Base-by-base conservation (phyloP, 2,329 filamentous ascomycete species). In the Chaetomiaceae sp. region DNA sequence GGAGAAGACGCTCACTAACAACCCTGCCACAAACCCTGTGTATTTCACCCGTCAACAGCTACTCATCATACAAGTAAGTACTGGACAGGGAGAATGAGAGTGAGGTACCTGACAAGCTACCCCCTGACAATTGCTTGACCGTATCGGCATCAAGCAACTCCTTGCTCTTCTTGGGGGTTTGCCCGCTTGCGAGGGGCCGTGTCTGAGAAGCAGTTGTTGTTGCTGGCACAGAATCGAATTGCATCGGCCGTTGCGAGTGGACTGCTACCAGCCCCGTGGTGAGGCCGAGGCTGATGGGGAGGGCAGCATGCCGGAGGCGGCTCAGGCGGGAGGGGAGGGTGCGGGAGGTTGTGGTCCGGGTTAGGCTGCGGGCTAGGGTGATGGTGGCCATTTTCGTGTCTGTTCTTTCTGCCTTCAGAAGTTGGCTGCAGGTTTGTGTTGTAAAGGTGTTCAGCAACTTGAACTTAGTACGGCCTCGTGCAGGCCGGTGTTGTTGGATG, bases 1-100 rank as follows among this genome's bases (percentile, higher is more conserved):
- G 8, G 85, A 89, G 67, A 91, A 89, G 15, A 86, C 73, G 54
- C 83, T 83, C 23, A 91, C 76, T 0, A 85, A 71, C 29, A 91
- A 63, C 1, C 87, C 87, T 3, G 78, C 70, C n/a, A 79, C 62
- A 51, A 88, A 80, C 17, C 85, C 84, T 85, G 19, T 20, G 12
- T 27, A 44, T 48, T 42, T 14, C 25, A 29, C 23, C 15, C 25
- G 31, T n/a, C 14, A 6, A 31, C 20, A 15, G 3, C 37, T 7
- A 25, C 11, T 20, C 23, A 37, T 19, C 31, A 29, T n/a, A 4
- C 15, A 6, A 19, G n/a, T 12, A 34, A 4, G 6, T 25, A 11
- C 19, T 37, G 15, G 15, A n/a, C n/a, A n/a, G n/a, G n/a, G n/a
- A 37, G n/a, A 20, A 4, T 9, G 17, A 20, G 36, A 38, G 36